Base-by-base conservation (phyloP, 1,139 yeast genomes). In the Taphrina communis region DNA sequence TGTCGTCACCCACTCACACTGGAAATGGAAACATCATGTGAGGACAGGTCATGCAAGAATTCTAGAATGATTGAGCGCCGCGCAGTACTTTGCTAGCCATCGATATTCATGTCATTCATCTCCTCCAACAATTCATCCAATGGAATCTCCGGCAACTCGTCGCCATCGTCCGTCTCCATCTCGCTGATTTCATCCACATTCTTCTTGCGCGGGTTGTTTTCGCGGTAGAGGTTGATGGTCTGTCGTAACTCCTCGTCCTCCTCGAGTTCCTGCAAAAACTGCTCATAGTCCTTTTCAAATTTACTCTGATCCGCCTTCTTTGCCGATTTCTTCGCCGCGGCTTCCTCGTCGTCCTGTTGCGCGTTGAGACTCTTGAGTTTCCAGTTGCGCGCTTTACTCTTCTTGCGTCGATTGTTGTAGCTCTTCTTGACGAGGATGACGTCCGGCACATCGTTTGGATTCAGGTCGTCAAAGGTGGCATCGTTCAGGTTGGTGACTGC, bases 201-300 rank as follows among this genome's bases (percentile, higher is more conserved):
- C 19, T 78, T 82, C 71, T 77, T 78, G 50, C 76, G 80, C 21
- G 76, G 77, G 57, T 72, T 74, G 21, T 74, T 70, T 50, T 75
- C 75, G 82, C 91, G 94, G 82, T 94, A 94, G 76, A 94, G 78
- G 77, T 94, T 93, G 79, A 94, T 65, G 46, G 92, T 87, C 74
- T 89, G 93, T 82, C 99, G 90, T 78, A 95, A 85, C 78, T 94
- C 99, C 70, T 88, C 87, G 80, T 94, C 99, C 80, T 94, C 98
- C 82, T 94, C 99, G 78, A 95, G 86, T 79, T 94, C 97, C 82
- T 91, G 97, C 81, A 95, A 86, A 89, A 94, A 94, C 75, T 88
- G 78, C 80, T 94, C 99, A 80, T 93, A 94, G 80, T 94, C 99
- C 79, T 87, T 88, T 80, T 94, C 98, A 2, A 96, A 97, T 76